These are phyloP conservation scores for Sanghuangporus sanghuang DNA, from an alignment of 1,284 basidiomycete genomes.

Conservation along the genomic window DNA sequence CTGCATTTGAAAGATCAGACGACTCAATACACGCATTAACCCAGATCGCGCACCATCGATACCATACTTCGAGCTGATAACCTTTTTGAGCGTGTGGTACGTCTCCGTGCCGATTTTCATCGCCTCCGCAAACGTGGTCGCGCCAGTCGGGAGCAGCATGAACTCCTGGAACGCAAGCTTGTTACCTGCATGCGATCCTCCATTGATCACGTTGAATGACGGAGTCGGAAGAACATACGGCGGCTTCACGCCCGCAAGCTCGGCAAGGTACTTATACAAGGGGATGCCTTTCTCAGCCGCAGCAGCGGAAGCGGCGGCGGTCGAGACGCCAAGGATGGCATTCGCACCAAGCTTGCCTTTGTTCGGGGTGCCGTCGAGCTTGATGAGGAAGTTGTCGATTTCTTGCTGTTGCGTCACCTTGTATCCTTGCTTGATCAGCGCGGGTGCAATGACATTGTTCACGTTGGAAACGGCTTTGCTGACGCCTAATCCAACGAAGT, in stretches of 20 bases:
- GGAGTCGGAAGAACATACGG: conserved; percentile 91
- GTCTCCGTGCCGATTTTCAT: conserved; percentile 99
- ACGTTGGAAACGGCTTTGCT: conserved; percentile 93
- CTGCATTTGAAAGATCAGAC: conserved; percentile 34
- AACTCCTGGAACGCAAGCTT: conserved; percentile 99
- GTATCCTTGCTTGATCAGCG: conserved; percentile 83
- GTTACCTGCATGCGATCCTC: conserved; percentile 99
- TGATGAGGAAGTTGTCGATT: conserved; percentile 98
- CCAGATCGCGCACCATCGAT: conserved; percentile 74
- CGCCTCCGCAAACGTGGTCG: conserved; percentile 88
- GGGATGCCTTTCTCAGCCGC: conserved; percentile 93
- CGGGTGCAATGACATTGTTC: conserved; percentile 89
- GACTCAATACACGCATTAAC: neutral
- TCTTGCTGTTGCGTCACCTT: conserved; percentile 92
- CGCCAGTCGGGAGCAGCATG: conserved; percentile 98
- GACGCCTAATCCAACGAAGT: conserved; percentile 61
- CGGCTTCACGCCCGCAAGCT: conserved; percentile 89
- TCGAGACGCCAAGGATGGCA: conserved; percentile 98
- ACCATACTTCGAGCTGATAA: conserved; percentile 98
- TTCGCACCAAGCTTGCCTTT: conserved; percentile 99
- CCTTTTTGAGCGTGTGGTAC: conserved; percentile 98
- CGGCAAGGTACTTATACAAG: conserved; percentile 95
- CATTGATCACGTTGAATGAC: conserved; percentile 99
- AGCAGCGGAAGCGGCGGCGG: conserved; percentile 91
- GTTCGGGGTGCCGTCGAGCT: conserved; percentile 96